A percentile compares a stretch with the other conserved stretches of the same genome.
These are phyloP conservation scores for Teratosphaeria gauchensis DNA, from an alignment of 2,329 filamentous ascomycete species.

Conservation along the genomic window DNA sequence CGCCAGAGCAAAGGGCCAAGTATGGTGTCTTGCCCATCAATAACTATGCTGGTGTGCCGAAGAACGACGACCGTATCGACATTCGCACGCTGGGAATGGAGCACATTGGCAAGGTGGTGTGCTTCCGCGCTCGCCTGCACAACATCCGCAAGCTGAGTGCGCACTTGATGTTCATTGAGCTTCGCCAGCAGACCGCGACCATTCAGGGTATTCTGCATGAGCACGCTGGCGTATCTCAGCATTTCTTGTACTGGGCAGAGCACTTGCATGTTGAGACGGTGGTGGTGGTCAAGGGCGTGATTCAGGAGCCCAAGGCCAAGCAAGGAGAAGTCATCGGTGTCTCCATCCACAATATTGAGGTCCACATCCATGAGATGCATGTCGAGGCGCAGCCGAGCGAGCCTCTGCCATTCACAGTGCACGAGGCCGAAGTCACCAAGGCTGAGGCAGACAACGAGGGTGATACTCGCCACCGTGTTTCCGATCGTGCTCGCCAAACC, in stretches of 20 bases:
- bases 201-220: conserved; percentile 72
- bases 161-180: conserved; percentile 73
- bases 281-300: conserved; percentile 62
- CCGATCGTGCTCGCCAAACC: conserved; percentile 62
- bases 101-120: conserved; percentile 50
- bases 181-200: conserved; percentile 73
- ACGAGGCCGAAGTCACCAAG: conserved; percentile 56
- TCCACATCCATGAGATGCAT: conserved; percentile 58
- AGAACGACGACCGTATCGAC: conserved; percentile 38
- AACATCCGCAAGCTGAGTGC: conserved; percentile 73
- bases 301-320: conserved; percentile 60
- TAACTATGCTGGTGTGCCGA: conserved; percentile 45
- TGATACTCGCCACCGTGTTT: conserved; percentile 50
- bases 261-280: conserved; percentile 70
- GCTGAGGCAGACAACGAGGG: conserved; percentile 49
- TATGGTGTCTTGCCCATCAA: conserved; percentile 52
- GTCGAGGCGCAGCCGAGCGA: conserved; percentile 53
- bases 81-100: conserved; percentile 43
- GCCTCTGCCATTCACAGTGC: conserved; percentile 58
- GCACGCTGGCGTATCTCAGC: conserved; percentile 53
- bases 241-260: conserved; percentile 82
- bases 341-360: conserved; percentile 64
- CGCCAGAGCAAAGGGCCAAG: conserved; percentile 47
- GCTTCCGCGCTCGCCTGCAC: conserved; percentile 64
- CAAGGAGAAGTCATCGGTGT: conserved; percentile 63